phyloP scores from a whole-genome alignment of 257 asterid species.

The Nicotiana attenuata region DNA sequence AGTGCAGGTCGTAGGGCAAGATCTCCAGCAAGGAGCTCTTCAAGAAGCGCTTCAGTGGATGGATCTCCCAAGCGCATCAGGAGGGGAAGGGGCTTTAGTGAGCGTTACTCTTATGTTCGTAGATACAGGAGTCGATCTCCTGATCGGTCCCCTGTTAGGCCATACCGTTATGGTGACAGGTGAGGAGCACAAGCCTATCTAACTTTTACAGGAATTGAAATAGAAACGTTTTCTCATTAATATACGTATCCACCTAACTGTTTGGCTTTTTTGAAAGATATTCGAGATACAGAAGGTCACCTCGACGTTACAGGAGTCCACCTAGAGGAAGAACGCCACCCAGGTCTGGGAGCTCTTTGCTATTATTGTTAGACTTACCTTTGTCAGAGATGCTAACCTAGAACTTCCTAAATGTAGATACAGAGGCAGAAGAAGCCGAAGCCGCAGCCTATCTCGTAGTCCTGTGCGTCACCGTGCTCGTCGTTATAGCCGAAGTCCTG shows the following conservation, averaged over 20 bases:
- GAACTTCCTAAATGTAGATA: conserved; percentile 42
- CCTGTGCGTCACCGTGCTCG: conserved; percentile 78
- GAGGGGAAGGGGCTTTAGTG: conserved; percentile 99
- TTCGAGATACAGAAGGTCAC: conserved; percentile 81
- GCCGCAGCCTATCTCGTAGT: conserved; percentile 66
- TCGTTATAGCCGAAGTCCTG: conserved; percentile 65
- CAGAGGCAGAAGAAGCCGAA: conserved; percentile 77
- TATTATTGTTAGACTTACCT: too few species aligned
- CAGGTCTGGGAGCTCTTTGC: conserved; percentile 37
- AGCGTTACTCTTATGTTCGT: conserved; percentile 69
- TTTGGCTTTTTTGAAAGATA: conserved; percentile 32
- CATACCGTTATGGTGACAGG: conserved; percentile 87
- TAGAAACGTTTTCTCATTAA: not conserved
- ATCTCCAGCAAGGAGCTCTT: conserved; percentile 78
- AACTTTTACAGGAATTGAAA: not conserved
- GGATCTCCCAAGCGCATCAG: conserved; percentile 90
- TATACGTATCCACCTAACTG: not conserved
- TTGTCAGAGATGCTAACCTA: not conserved
- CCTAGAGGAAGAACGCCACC: conserved; percentile 94
- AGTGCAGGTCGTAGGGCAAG: conserved; percentile 56
- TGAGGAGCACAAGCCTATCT: conserved; percentile 17
- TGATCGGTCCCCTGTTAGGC: conserved; percentile 75
- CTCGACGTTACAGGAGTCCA: conserved; percentile 93
- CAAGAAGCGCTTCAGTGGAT: conserved; percentile 81
- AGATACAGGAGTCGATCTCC: conserved; percentile 91